Evolutionary conservation across 495 filamentous ascomycete species (phyloP).

Genomic region (Neurospora sp.): DNA sequence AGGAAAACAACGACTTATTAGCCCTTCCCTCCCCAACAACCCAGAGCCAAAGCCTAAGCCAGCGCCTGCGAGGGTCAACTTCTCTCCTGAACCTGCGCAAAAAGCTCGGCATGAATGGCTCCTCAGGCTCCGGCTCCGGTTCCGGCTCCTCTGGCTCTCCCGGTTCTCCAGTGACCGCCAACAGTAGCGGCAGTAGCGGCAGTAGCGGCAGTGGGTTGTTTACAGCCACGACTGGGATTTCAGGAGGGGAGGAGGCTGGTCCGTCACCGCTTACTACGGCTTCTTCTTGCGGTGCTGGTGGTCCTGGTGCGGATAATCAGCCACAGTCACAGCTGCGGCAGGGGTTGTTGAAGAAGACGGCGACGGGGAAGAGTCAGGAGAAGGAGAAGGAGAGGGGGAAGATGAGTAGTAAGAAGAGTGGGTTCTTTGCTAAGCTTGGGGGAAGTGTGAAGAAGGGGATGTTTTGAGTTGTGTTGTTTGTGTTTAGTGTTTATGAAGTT

Average conservation of each 20-base stretch:
- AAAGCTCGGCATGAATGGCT: not conserved
- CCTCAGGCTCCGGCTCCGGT: not conserved
- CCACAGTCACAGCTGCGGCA: constrained; percentile 12
- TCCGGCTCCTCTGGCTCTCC: not conserved
- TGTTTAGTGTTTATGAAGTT: not conserved
- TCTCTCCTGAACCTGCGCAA: not conserved
- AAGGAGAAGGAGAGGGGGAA: not conserved
- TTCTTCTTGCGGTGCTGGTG: not conserved
- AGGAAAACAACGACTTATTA: not conserved
- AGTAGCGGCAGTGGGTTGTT: not conserved
- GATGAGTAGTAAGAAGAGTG: not conserved
- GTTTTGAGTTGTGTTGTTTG: not conserved
- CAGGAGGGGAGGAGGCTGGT: not conserved
- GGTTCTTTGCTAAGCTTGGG: constrained; percentile 16
- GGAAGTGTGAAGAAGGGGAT: constrained; percentile 3
- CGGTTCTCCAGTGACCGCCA: not conserved
- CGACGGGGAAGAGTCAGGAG: not conserved
- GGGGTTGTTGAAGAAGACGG: not conserved
- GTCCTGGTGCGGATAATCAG: not conserved
- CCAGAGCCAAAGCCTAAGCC: not conserved
- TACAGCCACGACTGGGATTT: not conserved
- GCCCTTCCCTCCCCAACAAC: not conserved
- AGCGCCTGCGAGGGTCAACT: not conserved
- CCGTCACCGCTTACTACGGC: not conserved
- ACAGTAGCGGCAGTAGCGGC: not conserved